phyloP scores from a whole-genome alignment of 805 yeast genomes.

The Yamadazyma akitaensis region DNA sequence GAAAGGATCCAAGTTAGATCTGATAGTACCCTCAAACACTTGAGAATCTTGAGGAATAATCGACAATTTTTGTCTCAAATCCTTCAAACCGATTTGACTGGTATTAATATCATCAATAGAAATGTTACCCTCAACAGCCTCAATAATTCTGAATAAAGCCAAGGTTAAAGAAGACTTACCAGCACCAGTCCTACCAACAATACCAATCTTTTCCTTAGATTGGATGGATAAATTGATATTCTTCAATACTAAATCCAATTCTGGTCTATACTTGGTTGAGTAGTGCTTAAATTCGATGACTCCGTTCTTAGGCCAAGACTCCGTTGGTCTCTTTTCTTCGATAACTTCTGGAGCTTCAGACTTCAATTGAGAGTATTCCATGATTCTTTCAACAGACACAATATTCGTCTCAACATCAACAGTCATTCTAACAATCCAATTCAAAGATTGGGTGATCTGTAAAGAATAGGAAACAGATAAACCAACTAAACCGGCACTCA shows the following conservation, averaged over 20 bases:
- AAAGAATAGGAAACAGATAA: slow-evolving; percentile 89
- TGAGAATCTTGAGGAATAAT: slow-evolving; percentile 47
- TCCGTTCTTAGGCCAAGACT: slow-evolving; percentile 38
- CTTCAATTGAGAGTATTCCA: slow-evolving; percentile 75
- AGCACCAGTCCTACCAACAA: slow-evolving; percentile 47
- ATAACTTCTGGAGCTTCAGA: slow-evolving; percentile 83
- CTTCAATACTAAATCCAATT: slow-evolving; percentile 41
- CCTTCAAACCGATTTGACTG: slow-evolving; percentile 36
- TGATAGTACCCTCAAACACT: slow-evolving; percentile 42
- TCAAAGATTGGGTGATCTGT: slow-evolving; percentile 87
- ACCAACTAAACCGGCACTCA: slow-evolving; percentile 92
- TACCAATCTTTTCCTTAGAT: slow-evolving; percentile 41
- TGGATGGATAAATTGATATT: slow-evolving; percentile 34
- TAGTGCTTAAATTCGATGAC: slow-evolving; percentile 35
- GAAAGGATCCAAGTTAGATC: slow-evolving; percentile 42
- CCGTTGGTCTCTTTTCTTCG: slow-evolving; percentile 58
- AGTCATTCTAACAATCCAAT: slow-evolving; percentile 98
- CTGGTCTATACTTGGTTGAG: slow-evolving; percentile 43
- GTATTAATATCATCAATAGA: slow-evolving; percentile 35
- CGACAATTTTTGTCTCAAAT: slow-evolving; percentile 40
- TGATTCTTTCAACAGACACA: slow-evolving; percentile 92
- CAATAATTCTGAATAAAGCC: slow-evolving; percentile 43
- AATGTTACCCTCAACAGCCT: slow-evolving; percentile 35
- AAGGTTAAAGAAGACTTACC: slow-evolving; percentile 45
- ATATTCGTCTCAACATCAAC: slow-evolving; percentile 97